A percentile compares a stretch with the other conserved stretches of the same genome.
These are phyloP conservation scores for Artemisia tridentata DNA, from an alignment of 129 eudicot species.

Conservation along the genomic window DNA sequence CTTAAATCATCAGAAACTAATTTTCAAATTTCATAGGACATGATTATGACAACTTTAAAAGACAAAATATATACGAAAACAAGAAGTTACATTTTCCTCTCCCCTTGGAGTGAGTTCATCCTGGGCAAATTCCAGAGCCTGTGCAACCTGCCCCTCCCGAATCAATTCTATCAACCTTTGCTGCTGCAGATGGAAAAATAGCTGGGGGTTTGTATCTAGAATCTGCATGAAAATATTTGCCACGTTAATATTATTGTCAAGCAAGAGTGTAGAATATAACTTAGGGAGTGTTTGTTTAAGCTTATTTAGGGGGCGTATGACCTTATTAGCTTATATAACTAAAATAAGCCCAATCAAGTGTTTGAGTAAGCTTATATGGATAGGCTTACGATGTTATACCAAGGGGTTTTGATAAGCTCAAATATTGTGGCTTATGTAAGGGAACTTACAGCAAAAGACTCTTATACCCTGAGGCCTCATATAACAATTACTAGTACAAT, in stretches of 20 bases:
- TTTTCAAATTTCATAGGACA: neutral
- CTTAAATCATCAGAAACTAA: neutral
- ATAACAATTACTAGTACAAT: no score
- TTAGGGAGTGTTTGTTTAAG: neutral
- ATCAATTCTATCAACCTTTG: constrained; percentile 92
- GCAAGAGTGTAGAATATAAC: neutral
- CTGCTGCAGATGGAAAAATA: constrained; percentile 95
- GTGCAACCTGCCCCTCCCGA: constrained; percentile 85
- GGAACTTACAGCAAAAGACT: no score
- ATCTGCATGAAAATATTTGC: constrained; percentile 53
- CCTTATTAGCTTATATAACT: no score
- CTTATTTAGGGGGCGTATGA: no score
- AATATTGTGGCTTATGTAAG: no score
- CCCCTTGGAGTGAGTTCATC: constrained; percentile 99
- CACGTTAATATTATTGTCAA: constrained; percentile 6
- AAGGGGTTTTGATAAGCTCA: no score
- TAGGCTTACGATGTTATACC: no score
- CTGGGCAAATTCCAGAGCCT: constrained; percentile 95
- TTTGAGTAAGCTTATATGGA: no score
- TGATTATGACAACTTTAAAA: neutral
- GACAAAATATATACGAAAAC: neutral
- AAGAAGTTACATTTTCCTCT: constrained; percentile 82
- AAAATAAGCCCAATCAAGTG: no score
- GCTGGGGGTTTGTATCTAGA: constrained; percentile 89
- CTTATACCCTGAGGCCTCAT: no score